phyloP scores from a whole-genome alignment of 106 monocot genomes.

The Allium cepa region DNA sequence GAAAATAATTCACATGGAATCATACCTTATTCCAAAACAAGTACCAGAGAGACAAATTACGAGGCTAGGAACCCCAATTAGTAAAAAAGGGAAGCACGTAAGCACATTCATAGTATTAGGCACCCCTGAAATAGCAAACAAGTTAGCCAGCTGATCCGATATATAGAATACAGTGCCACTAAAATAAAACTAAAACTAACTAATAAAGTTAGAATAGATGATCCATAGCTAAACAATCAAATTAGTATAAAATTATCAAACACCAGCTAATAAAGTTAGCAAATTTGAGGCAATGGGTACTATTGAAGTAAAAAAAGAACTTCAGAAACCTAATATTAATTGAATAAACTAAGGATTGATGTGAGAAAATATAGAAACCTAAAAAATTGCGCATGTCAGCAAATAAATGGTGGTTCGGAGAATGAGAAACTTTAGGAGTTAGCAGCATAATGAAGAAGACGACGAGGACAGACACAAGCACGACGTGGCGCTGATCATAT shows the following conservation, averaged over 20 bases:
- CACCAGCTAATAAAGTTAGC: too few species aligned
- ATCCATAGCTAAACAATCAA: too few species aligned
- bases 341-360: too few species aligned
- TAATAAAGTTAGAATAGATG: too few species aligned
- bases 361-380: conserved; percentile 10
- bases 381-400: conserved; percentile 93
- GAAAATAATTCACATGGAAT: not conserved
- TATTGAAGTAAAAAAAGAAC: not conserved
- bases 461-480: conserved; percentile 10
- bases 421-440: conserved; percentile 58
- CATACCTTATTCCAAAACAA: conserved; percentile 71
- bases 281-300: not conserved
- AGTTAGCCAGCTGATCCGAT: too few species aligned
- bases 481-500: conserved; percentile 20
- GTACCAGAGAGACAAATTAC: conserved; percentile 65
- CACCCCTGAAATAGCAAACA: conserved; percentile 33
- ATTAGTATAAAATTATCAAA: too few species aligned
- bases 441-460: conserved; percentile 34
- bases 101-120: conserved; percentile 93
- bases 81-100: conserved; percentile 64
- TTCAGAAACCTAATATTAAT: not conserved
- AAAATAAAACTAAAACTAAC: not conserved
- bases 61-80: conserved; percentile 70
- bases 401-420: conserved; percentile 62
- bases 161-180: too few species aligned